Evolutionary conservation across 2,329 filamentous ascomycete genomes (phyloP), one percentile per base, ranked within the genome.

Genomic region (Microcyclospora tardicrescens): DNA sequence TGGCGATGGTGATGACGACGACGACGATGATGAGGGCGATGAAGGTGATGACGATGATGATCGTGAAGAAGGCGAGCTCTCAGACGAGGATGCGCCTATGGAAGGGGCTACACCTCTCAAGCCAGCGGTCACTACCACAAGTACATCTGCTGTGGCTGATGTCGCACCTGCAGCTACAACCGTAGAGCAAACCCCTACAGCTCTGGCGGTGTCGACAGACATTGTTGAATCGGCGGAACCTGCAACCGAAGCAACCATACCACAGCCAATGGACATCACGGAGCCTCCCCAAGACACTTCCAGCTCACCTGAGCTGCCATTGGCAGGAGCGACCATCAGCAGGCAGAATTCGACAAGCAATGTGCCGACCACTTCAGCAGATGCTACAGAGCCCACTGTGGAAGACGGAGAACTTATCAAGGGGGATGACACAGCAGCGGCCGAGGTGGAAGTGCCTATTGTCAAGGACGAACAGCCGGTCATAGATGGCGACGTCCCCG

Each of bases 11-110:
- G 61, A 66, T 2, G 68, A 65, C 5, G 64, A 62, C 3, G 67
- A 68, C 19, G 70, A 71, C 33, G 69, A 65, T n/a, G 68, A 69
- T 28, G 64, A 62, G 2, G 65, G 62, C 10, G 63, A 61, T 14
- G 61, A 59, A 2, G 63, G 56, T 10, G 62, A 64, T 19, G 62
- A 68, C 13, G 65, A 66, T n/a, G 65, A 67, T 11, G 59, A 64
- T 36, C 45, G 52, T 28, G 57, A 60, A 33, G 58, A 58, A 11
- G 58, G 55, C 24, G 55, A 60, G 39, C 44, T 55, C 2, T 49
- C 49, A 9, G 57, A 57, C 27, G 55, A 57, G 9, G 52, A 52
- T 36, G 51, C 44, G 24, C 46, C 45, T 12, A 49, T 48, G 37
- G 45, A 45, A 19, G 41, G 42, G 33, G 39, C 30, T 13, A 46